phyloP scores from a whole-genome alignment of 805 yeast genomes.

The Danielia oregonensis region DNA sequence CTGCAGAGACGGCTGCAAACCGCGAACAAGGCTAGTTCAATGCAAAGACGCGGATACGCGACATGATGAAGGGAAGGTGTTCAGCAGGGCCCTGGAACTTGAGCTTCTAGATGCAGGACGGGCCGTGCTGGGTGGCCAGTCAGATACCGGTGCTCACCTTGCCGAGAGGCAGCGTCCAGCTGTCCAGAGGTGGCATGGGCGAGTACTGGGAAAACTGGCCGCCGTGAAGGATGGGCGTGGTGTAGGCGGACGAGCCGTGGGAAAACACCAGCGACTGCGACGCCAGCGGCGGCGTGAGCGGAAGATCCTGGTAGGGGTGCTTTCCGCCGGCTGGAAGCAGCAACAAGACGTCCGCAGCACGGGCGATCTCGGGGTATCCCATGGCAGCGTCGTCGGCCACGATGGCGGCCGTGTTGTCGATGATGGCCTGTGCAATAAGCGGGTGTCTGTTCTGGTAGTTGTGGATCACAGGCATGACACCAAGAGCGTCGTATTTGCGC shows the following conservation, averaged over 20 bases:
- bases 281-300: constrained; percentile 42
- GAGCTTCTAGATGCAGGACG: too few relatives aligned
- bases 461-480: constrained; percentile 48
- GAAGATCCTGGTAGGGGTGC: constrained; percentile 11
- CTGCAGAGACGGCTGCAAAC: neutral
- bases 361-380: constrained; percentile 9
- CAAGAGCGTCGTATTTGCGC: constrained; percentile 48
- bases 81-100: too few relatives aligned
- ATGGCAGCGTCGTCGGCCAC: constrained; percentile 9
- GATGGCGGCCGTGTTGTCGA: constrained; percentile 9
- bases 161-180: constrained; percentile 17
- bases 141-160: constrained; percentile 5
- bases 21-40: neutral
- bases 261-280: constrained; percentile 38
- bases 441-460: constrained; percentile 21
- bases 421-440: constrained; percentile 9
- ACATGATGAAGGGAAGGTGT: too few relatives aligned
- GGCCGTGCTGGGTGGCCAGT: too few relatives aligned
- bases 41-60: neutral
- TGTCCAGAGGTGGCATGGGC: constrained; percentile 5
- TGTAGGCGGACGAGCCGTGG: constrained; percentile 13
- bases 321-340: constrained; percentile 6
- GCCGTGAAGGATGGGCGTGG: constrained; percentile 13
- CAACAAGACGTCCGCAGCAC: constrained; percentile 13
- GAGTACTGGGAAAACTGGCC: constrained; percentile 6